These are phyloP conservation scores for Carallia pectinifolia DNA, from an alignment of 345 rosid species.

Conservation along the genomic window DNA sequence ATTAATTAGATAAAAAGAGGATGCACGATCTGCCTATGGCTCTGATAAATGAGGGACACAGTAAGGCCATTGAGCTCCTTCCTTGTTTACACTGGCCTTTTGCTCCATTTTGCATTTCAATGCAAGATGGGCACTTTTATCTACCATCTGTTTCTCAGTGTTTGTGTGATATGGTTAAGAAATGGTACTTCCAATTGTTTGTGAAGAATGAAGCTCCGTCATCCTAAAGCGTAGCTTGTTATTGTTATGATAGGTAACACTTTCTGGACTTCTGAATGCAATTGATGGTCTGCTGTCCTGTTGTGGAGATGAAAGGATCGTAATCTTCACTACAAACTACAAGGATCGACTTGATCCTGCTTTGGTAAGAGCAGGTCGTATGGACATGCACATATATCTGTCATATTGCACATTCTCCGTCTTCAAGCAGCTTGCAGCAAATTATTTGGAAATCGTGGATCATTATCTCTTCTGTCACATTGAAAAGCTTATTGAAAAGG, in stretches of 20 bases:
- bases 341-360: slow-evolving; percentile 44
- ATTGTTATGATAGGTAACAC: slow-evolving; percentile 25
- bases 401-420: slow-evolving; percentile 42
- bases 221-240: background rate
- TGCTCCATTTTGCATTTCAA: too few relatives aligned
- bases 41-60: too few relatives aligned
- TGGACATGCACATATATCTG: slow-evolving; percentile 41
- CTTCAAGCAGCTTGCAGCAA: slow-evolving; percentile 43
- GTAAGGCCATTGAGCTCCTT: too few relatives aligned
- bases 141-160: too few relatives aligned
- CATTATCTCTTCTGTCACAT: slow-evolving; percentile 24
- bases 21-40: too few relatives aligned
- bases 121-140: too few relatives aligned
- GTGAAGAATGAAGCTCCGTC: background rate
- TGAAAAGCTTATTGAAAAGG: slow-evolving; percentile 28
- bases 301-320: slow-evolving; percentile 50
- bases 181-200: too few relatives aligned
- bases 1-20: too few relatives aligned
- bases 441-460: slow-evolving; percentile 25
- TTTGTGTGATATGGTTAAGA: too few relatives aligned
- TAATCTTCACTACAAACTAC: slow-evolving; percentile 46
- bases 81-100: too few relatives aligned
- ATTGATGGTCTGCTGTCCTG: slow-evolving; percentile 43
- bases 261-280: slow-evolving; percentile 40
- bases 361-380: slow-evolving; percentile 41